phyloP scores from a whole-genome alignment of 139 green algal species.

The Chloropicon primus region DNA sequence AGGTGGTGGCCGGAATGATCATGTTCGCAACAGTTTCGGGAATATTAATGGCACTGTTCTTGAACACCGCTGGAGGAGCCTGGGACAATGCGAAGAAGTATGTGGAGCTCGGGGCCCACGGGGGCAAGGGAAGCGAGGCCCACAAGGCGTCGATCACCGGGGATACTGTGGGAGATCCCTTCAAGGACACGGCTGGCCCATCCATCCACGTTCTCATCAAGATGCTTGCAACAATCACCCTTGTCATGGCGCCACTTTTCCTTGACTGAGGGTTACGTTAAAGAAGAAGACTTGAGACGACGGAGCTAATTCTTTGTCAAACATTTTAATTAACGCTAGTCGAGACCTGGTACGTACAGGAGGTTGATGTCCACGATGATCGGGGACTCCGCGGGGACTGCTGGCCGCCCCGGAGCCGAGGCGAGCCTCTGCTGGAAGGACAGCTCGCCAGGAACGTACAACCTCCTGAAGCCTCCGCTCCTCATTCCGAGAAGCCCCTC shows the following conservation, averaged over 20 bases:
- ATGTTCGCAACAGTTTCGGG: constrained; percentile 49
- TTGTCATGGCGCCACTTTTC: constrained; percentile 41
- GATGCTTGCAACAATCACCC: constrained; percentile 47
- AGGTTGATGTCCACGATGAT: neutral
- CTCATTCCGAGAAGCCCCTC: constrained; percentile 82
- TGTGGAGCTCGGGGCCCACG: constrained; percentile 6
- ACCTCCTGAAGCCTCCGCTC: constrained; percentile 44
- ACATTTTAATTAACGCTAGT: too few relatives aligned
- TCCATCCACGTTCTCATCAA: constrained; percentile 58
- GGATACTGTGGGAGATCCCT: constrained; percentile 50
- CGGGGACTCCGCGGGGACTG: neutral
- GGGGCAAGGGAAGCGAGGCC: constrained; percentile 40
- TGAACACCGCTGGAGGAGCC: neutral
- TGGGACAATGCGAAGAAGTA: constrained; percentile 7
- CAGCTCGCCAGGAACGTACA: constrained; percentile 87
- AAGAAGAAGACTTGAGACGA: too few relatives aligned
- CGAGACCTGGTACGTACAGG: neutral
- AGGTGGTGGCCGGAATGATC: constrained; percentile 31
- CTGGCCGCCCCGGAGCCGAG: neutral
- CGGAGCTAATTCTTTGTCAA: too few relatives aligned
- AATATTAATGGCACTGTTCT: neutral
- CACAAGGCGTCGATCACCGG: constrained; percentile 53
- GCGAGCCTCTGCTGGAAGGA: constrained; percentile 78
- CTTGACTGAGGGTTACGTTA: constrained; percentile 1
- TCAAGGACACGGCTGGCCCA: constrained; percentile 52